A percentile compares a stretch with the other conserved stretches of the same genome.
Evolutionary conservation across 2,329 filamentous ascomycete species (phyloP).

Genomic region (Colletotrichum zoysiae): DNA sequence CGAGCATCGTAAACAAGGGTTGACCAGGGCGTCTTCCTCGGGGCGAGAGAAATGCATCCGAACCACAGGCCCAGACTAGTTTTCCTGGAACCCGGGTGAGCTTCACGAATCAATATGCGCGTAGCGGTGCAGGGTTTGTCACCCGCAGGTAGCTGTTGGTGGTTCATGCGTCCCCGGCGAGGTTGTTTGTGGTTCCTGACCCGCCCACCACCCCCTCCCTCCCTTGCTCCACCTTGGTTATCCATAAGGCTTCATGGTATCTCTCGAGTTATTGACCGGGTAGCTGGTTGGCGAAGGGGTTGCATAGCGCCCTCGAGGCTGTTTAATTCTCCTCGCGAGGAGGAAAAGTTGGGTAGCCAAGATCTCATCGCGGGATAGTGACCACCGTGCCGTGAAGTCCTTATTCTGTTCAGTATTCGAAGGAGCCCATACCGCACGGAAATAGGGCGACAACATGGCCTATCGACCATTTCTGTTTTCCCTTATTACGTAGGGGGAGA

Average conservation of each 20-base stretch:
- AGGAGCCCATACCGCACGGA: neutral
- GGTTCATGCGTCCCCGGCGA: too few species aligned
- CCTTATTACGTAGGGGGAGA: too few species aligned
- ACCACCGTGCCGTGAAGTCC: neutral
- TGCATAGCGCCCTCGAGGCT: neutral
- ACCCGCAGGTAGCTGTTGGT: neutral
- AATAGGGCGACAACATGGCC: neutral
- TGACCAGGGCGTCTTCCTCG: neutral
- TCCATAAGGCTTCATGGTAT: neutral
- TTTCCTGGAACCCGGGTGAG: slow-evolving; percentile 4
- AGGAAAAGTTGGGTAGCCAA: neutral
- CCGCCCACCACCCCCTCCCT: neutral
- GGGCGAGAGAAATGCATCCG: slow-evolving; percentile 1
- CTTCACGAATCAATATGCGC: slow-evolving; percentile 1
- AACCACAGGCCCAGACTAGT: neutral
- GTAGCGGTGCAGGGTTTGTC: neutral
- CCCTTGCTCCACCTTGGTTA: neutral
- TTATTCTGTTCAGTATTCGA: neutral
- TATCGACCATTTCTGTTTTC: neutral
- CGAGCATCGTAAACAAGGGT: slow-evolving; percentile 16
- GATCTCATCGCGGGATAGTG: neutral
- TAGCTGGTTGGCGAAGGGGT: neutral
- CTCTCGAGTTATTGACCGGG: neutral
- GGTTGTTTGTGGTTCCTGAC: neutral
- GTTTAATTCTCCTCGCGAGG: neutral